Conservation (phyloP, 768 basidiomycete species). For the Mycena epipterygia region DNA sequence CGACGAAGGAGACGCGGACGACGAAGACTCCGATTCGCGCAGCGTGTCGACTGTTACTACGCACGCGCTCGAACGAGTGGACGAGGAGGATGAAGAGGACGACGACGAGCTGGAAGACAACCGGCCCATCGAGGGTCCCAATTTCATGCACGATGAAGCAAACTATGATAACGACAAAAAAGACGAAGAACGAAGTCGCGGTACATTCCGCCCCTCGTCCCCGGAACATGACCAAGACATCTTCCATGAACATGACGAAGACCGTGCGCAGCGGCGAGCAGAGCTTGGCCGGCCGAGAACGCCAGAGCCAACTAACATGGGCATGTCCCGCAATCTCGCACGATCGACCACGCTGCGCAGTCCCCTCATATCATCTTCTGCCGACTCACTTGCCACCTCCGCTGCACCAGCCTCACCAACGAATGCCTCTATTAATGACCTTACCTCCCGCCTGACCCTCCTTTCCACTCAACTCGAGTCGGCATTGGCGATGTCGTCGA, state of each 20-base stretch:
- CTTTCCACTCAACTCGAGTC: constrained; percentile 82
- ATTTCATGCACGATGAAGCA: background rate
- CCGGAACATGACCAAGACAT: constrained; percentile 25
- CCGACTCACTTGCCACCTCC: constrained; percentile 35
- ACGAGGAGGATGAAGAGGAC: constrained; percentile 76
- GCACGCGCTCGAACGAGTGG: constrained; percentile 78
- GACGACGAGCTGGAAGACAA: constrained; percentile 33
- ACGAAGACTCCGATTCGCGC: constrained; percentile 78
- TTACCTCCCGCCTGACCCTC: constrained; percentile 71
- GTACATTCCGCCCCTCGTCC: constrained; percentile 19
- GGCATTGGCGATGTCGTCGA: constrained; percentile 78
- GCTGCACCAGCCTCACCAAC: constrained; percentile 42
- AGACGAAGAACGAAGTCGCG: background rate
- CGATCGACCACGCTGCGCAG: constrained; percentile 47
- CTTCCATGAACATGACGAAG: constrained; percentile 55
- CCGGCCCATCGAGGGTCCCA: background rate
- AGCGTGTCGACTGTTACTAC: constrained; percentile 82
- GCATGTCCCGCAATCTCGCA: constrained; percentile 50
- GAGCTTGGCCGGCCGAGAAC: constrained; percentile 82
- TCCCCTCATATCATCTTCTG: constrained; percentile 36
- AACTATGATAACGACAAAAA: constrained; percentile 12
- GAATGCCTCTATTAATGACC: constrained; percentile 61
- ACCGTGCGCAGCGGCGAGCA: constrained; percentile 64
- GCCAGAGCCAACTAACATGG: constrained; percentile 81
- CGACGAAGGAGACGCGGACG: constrained; percentile 55